Conservation (phyloP, 352 stramenopile genomes). For the Phytophthora quininea region DNA sequence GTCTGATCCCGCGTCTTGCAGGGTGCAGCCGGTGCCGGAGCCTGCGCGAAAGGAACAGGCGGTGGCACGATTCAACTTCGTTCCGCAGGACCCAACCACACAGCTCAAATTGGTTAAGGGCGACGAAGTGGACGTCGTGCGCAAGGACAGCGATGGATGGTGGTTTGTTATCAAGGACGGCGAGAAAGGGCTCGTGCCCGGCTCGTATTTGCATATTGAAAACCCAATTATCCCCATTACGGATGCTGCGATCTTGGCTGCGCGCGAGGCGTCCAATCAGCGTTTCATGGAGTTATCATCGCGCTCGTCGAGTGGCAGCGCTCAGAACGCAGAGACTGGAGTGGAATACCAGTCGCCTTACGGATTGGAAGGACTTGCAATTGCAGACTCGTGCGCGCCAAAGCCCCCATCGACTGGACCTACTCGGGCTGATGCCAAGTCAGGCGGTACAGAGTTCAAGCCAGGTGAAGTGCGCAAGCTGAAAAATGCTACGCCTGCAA, state of each 20-base stretch:
- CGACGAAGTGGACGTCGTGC: slow-evolving; percentile 77
- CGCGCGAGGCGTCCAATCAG: slow-evolving; percentile 80
- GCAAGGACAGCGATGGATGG: slow-evolving; percentile 84
- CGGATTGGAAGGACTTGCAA: slow-evolving; percentile 36
- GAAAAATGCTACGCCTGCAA: slow-evolving; percentile 82
- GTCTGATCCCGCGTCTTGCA: slow-evolving; percentile 12
- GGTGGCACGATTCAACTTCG: slow-evolving; percentile 79
- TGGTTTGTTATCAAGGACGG: slow-evolving; percentile 83
- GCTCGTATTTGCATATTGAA: slow-evolving; percentile 75
- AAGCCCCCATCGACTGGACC: slow-evolving; percentile 41
- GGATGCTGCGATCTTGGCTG: slow-evolving; percentile 67
- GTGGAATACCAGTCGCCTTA: slow-evolving; percentile 50
- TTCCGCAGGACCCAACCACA: slow-evolving; percentile 68
- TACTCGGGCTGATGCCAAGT: slow-evolving; percentile 60
- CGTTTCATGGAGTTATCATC: slow-evolving; percentile 60
- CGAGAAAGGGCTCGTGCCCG: slow-evolving; percentile 82
- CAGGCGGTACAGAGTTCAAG: slow-evolving; percentile 58
- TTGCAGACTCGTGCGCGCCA: slow-evolving; percentile 41
- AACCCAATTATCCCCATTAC: slow-evolving; percentile 61
- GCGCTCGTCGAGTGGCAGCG: slow-evolving; percentile 28
- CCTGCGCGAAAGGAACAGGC: slow-evolving; percentile 65
- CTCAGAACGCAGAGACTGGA: slow-evolving; percentile 27
- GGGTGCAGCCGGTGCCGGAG: slow-evolving; percentile 35
- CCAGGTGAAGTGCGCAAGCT: slow-evolving; percentile 74
- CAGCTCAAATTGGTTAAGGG: slow-evolving; percentile 76